These are phyloP conservation scores for Leishmania mexicana DNA, from an alignment of 208 protist genomes.

Conservation along the genomic window DNA sequence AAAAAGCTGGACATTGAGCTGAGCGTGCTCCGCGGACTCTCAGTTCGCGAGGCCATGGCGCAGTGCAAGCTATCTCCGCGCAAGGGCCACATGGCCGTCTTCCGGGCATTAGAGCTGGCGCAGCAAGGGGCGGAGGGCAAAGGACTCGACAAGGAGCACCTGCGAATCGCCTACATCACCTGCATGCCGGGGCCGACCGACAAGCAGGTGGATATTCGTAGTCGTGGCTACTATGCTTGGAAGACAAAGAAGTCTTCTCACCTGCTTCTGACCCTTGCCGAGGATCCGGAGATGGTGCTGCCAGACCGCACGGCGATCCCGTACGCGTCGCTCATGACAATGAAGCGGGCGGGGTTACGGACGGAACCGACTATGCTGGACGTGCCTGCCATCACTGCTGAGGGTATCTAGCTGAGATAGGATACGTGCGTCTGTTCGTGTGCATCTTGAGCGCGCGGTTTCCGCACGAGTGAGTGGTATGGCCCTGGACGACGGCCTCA, in stretches of 20 bases:
- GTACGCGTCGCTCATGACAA: constrained; percentile 83
- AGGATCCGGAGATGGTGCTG: constrained; percentile 90
- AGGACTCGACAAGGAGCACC: constrained; percentile 86
- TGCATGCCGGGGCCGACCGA: constrained; percentile 88
- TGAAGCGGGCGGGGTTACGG: constrained; percentile 79
- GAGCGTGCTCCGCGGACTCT: constrained; percentile 84
- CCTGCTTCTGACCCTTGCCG: constrained; percentile 78
- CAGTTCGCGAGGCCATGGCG: constrained; percentile 87
- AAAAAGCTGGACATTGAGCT: constrained; percentile 92
- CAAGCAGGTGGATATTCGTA: constrained; percentile 91
- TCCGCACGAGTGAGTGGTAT: not conserved
- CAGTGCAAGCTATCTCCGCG: constrained; percentile 90
- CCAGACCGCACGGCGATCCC: constrained; percentile 89
- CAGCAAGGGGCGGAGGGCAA: constrained; percentile 88
- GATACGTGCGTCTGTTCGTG: not conserved
- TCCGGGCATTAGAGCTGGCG: constrained; percentile 82
- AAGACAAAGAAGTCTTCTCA: constrained; percentile 92
- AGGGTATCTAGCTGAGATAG: constrained; percentile 65
- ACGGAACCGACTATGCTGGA: constrained; percentile 73
- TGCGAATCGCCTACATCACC: constrained; percentile 85
- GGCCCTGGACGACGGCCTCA: not conserved
- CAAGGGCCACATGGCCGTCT: constrained; percentile 88
- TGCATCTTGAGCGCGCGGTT: not conserved
- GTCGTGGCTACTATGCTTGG: constrained; percentile 88
- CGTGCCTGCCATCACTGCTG: constrained; percentile 88